Base-by-base conservation (phyloP, 306 rosid genomes). In the Castanea crenata region DNA sequence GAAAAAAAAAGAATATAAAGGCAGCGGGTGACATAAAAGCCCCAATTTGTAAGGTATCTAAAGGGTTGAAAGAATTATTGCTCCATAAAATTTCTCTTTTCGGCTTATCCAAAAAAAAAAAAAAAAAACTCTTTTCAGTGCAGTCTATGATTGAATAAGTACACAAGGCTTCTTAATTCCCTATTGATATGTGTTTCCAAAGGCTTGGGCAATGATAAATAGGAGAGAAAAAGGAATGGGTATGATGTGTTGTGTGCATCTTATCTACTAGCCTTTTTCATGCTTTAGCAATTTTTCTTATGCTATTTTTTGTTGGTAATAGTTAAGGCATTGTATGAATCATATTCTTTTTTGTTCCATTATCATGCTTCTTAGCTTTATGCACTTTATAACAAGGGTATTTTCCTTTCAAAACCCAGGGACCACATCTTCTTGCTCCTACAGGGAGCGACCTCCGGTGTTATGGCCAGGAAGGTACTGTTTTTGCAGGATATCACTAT, bases 341-440 rank as follows among this genome's bases (percentile, higher is more conserved):
- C 64, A 69, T 5, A 14, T 55, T 35, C 11, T 57, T 38, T 64
- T 71, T 65, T 71, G 4, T 74, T 84, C 41, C 73, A 76, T 35
- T 29, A 10, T 44, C 76, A 16, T 79, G 65, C 23, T 46, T 58
- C 21, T 32, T 79, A 64, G 25, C 68, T 75, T 9, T 21, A 23
- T 57, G 6, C n/a, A 44, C 27, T 73, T 25, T 74, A 56, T 77
- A 19, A 57, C 21, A 14, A 74, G 52, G 72, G 3, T 49, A 74
- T 61, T 82, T 49, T 80, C 18, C 51, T 78, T 82, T 77, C 63
- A 56, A 80, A 83, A 75, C 29, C 76, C 86, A 95, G 99, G 99
- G 99, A 44, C 99, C 99, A 1, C 99, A 95, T 85, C 89, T 92
- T 80, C 87, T 95, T 82, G 99, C 97, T 76, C 99, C 99, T 69